Evolutionary conservation across 352 stramenopile species (phyloP).

Genomic region (Globisporangium cylindrosporum): DNA sequence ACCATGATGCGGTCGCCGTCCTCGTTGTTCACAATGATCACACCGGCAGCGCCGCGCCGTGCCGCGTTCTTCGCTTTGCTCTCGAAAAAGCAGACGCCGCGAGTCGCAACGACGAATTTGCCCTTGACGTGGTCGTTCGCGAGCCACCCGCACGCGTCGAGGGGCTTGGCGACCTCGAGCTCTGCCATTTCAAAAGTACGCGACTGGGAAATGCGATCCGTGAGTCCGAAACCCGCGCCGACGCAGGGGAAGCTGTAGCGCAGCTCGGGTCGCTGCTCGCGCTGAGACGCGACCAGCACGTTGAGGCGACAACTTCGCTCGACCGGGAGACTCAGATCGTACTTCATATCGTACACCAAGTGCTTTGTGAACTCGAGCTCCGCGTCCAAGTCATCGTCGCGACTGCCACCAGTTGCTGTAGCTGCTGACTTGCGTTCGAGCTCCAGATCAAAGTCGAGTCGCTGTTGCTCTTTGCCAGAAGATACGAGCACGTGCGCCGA

Average conservation of each 20-base stretch:
- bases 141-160: constrained; percentile 50
- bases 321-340: constrained; percentile 11
- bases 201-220: constrained; percentile 29
- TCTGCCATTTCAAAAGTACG: constrained; percentile 20
- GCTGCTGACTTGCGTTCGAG: background rate
- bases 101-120: constrained; percentile 48
- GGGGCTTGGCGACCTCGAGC: constrained; percentile 50
- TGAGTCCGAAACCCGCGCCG: constrained; percentile 55
- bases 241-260: constrained; percentile 50
- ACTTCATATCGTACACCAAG: constrained; percentile 18
- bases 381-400: constrained; percentile 8
- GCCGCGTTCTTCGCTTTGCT: constrained; percentile 59
- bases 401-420: background rate
- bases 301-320: constrained; percentile 18
- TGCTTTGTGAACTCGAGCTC: constrained; percentile 20
- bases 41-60: constrained; percentile 38
- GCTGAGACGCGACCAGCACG: constrained; percentile 8
- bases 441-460: constrained; percentile 8
- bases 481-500: constrained; percentile 40
- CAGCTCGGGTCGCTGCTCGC: constrained; percentile 9
- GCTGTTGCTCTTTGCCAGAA: constrained; percentile 22
- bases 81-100: constrained; percentile 75
- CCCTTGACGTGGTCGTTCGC: constrained; percentile 34
- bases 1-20: constrained; percentile 69
- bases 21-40: constrained; percentile 70